Conservation (phyloP, 805 yeast species). For the Sugiyamaella lignohabitans region DNA sequence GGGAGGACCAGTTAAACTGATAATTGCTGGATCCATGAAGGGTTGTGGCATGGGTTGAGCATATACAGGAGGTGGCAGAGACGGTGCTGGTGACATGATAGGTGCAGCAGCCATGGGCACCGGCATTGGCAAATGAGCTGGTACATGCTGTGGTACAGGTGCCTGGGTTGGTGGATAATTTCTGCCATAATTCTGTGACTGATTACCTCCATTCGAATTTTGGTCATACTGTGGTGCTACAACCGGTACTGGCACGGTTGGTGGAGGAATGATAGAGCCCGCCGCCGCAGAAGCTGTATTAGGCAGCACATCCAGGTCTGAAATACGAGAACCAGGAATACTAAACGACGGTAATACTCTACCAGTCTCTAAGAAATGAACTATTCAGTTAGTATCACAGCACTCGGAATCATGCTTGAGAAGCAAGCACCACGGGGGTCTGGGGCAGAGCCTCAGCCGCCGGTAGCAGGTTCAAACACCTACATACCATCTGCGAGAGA, state of each 20-base stretch:
- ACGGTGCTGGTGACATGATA: background rate
- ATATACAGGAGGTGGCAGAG: background rate
- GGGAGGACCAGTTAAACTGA: background rate
- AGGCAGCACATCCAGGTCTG: constrained; percentile 21
- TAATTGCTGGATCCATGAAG: constrained; percentile 13
- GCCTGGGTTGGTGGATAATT: too few relatives aligned
- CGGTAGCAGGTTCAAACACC: too few relatives aligned
- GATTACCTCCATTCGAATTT: too few relatives aligned
- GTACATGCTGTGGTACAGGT: background rate
- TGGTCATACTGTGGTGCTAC: too few relatives aligned
- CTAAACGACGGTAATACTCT: constrained; percentile 3
- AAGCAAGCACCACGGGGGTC: too few relatives aligned
- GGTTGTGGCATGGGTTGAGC: background rate
- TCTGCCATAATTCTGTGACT: too few relatives aligned
- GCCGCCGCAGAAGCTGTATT: constrained; percentile 1
- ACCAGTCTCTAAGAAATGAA: constrained; percentile 14
- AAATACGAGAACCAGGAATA: constrained; percentile 17
- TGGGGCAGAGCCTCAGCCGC: too few relatives aligned
- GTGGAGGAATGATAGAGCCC: background rate
- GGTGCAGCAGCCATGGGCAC: constrained; percentile 2
- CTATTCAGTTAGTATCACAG: constrained; percentile 5
- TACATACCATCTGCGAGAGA: constrained; percentile 10
- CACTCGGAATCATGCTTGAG: too few relatives aligned
- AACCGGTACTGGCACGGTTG: background rate
- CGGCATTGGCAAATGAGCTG: too few relatives aligned